These are phyloP conservation scores for Candida ovalis DNA, from an alignment of 805 yeast species.

Conservation along the genomic window DNA sequence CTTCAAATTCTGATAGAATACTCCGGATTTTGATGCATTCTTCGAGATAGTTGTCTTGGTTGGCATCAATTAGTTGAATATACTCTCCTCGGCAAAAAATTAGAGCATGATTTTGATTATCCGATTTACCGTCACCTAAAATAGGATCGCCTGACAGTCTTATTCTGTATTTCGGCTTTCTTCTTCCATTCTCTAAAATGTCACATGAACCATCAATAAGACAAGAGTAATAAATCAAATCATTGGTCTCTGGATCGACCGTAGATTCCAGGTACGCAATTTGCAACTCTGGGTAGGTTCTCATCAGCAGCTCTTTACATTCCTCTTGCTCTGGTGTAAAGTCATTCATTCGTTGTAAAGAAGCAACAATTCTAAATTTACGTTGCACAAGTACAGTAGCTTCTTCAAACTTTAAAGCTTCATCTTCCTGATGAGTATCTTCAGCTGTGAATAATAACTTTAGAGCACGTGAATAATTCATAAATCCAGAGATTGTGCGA, in stretches of 20 bases:
- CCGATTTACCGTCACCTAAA: conserved; percentile 82
- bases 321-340: conserved; percentile 56
- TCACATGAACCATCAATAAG: conserved; percentile 71
- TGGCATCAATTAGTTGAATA: conserved; percentile 77
- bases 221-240: conserved; percentile 52
- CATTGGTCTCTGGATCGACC: conserved; percentile 39
- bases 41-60: conserved; percentile 78
- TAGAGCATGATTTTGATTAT: conserved; percentile 75
- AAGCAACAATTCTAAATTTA: conserved; percentile 60
- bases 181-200: conserved; percentile 51
- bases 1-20: conserved; percentile 74
- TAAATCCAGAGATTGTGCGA: conserved; percentile 78
- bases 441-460: conserved; percentile 59
- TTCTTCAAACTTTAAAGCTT: conserved; percentile 36
- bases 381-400: conserved; percentile 55
- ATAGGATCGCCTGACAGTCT: conserved; percentile 76
- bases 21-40: conserved; percentile 78
- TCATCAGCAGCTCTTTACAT: conserved; percentile 52
- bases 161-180: conserved; percentile 61
- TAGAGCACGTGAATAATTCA: conserved; percentile 71
- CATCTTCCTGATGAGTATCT: conserved; percentile 37
- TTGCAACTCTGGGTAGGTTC: conserved; percentile 67
- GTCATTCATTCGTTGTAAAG: conserved; percentile 57
- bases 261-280: conserved; percentile 59
- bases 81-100: conserved; percentile 79